Evolutionary conservation across 768 basidiomycete species (phyloP).

Genomic region (Crassisporium funariophilum): DNA sequence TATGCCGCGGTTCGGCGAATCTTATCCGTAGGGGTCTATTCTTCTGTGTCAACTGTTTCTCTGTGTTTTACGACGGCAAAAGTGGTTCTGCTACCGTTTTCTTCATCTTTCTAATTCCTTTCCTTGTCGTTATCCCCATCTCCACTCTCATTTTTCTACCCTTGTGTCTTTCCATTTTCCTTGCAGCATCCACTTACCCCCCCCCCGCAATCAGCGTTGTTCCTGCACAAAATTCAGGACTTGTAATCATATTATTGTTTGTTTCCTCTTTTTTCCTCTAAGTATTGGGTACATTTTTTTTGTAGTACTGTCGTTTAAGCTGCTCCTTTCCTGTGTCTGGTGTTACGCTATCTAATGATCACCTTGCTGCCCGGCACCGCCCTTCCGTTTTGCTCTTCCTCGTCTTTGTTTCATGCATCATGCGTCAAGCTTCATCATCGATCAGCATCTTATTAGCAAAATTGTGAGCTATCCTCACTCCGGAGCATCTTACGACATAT

Average conservation of each 20-base stretch:
- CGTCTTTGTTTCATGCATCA: slow-evolving; percentile 3
- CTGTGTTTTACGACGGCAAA: no score
- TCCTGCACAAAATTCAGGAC: slow-evolving; percentile 27
- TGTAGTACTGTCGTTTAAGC: slow-evolving; percentile 29
- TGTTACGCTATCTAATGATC: slow-evolving; percentile 42
- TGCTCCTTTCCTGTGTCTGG: slow-evolving; percentile 18
- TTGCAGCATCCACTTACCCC: slow-evolving; percentile 17
- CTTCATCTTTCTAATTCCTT: no score
- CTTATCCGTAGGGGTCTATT: slow-evolving; percentile 1
- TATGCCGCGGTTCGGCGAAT: slow-evolving; percentile 1
- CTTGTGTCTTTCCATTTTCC: slow-evolving; percentile 7
- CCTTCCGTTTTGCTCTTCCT: slow-evolving; percentile 7
- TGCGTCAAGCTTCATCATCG: background rate
- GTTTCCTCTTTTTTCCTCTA: slow-evolving; percentile 24
- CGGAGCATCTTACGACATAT: no score
- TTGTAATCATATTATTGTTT: slow-evolving; percentile 45
- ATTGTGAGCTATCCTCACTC: no score
- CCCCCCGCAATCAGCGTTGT: slow-evolving; percentile 16
- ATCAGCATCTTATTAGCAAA: no score
- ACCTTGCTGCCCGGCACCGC: slow-evolving; percentile 14
- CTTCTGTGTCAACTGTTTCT: no score
- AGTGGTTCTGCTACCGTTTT: no score
- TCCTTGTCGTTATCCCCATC: background rate
- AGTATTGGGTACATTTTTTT: slow-evolving; percentile 34
- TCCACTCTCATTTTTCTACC: background rate